phyloP scores from a whole-genome alignment of 257 asterid species.

The Sherardia arvensis region DNA sequence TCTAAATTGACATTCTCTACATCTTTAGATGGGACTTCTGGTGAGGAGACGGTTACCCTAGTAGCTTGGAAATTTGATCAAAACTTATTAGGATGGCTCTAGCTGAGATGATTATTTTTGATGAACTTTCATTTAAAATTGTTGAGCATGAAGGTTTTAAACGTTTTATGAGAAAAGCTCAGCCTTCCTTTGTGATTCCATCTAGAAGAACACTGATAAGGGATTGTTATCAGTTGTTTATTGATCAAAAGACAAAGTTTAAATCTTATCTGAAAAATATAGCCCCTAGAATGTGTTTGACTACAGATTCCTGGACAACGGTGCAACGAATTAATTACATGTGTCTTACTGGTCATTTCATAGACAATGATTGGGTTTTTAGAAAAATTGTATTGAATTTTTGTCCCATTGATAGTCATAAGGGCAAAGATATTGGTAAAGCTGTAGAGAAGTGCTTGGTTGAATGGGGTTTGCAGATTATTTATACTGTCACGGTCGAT shows the following conservation, averaged over 20 bases:
- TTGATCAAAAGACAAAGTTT: not conserved
- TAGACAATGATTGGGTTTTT: not conserved
- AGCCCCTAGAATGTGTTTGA: not conserved
- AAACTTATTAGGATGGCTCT: not conserved
- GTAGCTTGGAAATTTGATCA: not conserved
- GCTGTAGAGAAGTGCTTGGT: not conserved
- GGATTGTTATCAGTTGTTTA: not conserved
- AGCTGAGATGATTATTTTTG: not conserved
- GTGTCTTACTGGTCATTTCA: not conserved
- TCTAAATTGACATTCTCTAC: not conserved
- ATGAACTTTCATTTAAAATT: not conserved
- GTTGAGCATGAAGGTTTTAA: not conserved
- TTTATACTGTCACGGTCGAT: not conserved
- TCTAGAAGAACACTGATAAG: not conserved
- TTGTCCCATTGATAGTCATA: not conserved
- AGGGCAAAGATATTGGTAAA: not conserved
- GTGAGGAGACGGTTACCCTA: not conserved
- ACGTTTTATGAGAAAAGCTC: not conserved
- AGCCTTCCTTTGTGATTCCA: not conserved
- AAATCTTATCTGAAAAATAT: not conserved
- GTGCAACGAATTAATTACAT: not conserved
- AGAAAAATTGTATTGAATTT: not conserved
- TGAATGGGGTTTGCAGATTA: not conserved
- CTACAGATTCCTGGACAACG: not conserved
- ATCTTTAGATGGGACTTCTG: not conserved